Conservation (phyloP, 2,329 filamentous ascomycete species). For the Septoria petroselini region DNA sequence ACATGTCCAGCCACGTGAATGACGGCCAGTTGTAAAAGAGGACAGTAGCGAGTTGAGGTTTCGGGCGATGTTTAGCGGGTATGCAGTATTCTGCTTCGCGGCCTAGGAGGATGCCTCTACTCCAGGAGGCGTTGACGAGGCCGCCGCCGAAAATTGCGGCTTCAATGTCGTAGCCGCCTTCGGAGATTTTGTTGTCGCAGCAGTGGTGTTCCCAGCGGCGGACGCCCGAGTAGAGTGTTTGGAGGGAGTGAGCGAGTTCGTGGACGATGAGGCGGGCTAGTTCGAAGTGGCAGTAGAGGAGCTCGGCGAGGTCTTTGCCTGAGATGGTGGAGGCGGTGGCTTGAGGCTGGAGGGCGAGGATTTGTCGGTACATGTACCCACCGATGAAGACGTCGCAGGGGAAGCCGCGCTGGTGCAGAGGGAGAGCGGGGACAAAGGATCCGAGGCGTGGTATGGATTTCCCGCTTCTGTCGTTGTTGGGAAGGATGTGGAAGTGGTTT, state of each 20-base stretch:
- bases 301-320: background rate
- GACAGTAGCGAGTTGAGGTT: background rate
- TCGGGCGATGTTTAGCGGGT: background rate
- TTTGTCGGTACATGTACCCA: background rate
- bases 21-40: background rate
- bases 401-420: background rate
- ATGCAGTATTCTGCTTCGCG: background rate
- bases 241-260: background rate
- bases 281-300: background rate
- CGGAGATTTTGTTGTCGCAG: background rate
- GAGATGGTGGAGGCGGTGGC: too few species aligned
- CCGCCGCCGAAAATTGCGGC: conserved; percentile 3
- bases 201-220: background rate
- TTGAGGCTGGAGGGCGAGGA: too few species aligned
- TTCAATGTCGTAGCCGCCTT: conserved; percentile 5
- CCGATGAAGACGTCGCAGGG: background rate
- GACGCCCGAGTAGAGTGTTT: background rate
- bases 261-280: background rate
- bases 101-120: background rate
- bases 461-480: background rate
- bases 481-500: background rate
- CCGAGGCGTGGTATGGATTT: background rate
- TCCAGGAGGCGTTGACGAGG: background rate
- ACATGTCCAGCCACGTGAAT: background rate
- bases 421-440: background rate